Conservation (phyloP, 352 stramenopile species). For the Phytophthora cactorum region DNA sequence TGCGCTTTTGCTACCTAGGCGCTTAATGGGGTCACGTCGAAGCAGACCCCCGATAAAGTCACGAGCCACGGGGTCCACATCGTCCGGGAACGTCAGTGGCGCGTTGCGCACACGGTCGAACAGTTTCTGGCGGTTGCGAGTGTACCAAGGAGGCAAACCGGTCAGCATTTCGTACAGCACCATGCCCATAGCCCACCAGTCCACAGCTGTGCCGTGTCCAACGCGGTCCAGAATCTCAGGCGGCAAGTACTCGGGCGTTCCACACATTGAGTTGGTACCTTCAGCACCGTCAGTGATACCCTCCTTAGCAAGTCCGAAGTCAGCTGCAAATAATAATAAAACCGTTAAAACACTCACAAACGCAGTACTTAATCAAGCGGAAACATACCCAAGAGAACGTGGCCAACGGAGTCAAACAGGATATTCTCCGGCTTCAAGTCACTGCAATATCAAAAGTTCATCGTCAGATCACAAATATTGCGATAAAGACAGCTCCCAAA, state of each 20-base stretch:
- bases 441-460: conserved; percentile 27
- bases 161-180: conserved; percentile 96
- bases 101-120: conserved; percentile 91
- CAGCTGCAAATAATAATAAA: conserved; percentile 41
- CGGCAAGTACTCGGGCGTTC: conserved; percentile 93
- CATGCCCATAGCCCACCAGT: conserved; percentile 94
- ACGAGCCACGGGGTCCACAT: conserved; percentile 71
- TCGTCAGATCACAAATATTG: background rate
- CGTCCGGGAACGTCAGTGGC: conserved; percentile 89
- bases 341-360: background rate
- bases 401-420: conserved; percentile 77
- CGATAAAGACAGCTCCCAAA: conserved; percentile 1
- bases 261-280: conserved; percentile 91
- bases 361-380: background rate
- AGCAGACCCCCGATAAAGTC: conserved; percentile 87
- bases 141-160: conserved; percentile 93
- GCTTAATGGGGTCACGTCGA: conserved; percentile 80
- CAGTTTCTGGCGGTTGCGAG: conserved; percentile 92
- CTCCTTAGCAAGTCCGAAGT: conserved; percentile 91
- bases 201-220: conserved; percentile 90
- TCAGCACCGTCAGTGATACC: conserved; percentile 84
- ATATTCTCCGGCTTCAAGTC: conserved; percentile 91
- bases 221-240: conserved; percentile 92
- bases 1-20: conserved; percentile 74
- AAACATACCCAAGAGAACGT: conserved; percentile 68